These are phyloP conservation scores for Verbascum thapsus DNA, from an alignment of 257 asterid species.

Conservation along the genomic window DNA sequence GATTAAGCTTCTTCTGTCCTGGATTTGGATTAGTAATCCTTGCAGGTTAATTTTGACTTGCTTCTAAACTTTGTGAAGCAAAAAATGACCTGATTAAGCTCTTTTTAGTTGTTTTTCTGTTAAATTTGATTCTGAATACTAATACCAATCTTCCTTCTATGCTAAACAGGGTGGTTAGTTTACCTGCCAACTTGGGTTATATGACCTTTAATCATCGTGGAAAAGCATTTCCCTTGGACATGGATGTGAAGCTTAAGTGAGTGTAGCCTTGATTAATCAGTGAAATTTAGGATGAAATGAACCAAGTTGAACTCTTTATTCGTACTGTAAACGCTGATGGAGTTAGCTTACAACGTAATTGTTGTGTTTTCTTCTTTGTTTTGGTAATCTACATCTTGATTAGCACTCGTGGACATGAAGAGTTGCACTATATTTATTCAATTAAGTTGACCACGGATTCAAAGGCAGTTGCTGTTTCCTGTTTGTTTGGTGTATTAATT, in stretches of 20 bases:
- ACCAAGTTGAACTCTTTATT: constrained; percentile 5
- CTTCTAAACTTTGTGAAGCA: too few species aligned
- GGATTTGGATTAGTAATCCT: too few species aligned
- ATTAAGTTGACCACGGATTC: not conserved
- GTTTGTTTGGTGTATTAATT: not conserved
- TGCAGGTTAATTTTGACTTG: constrained; percentile 4
- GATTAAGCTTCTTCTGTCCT: too few species aligned
- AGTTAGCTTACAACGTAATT: not conserved
- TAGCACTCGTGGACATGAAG: not conserved
- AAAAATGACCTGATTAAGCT: not conserved
- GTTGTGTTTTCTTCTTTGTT: not conserved
- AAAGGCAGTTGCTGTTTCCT: constrained; percentile 3
- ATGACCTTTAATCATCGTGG: constrained; percentile 98
- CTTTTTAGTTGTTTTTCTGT: not conserved
- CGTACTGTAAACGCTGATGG: not conserved
- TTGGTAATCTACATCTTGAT: too few species aligned
- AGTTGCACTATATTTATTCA: not conserved
- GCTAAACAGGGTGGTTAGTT: constrained; percentile 70
- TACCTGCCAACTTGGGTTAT: constrained; percentile 86
- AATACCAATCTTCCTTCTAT: constrained; percentile 11
- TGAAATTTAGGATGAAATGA: constrained; percentile 18
- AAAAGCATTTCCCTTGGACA: constrained; percentile 62
- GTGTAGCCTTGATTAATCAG: constrained; percentile 7
- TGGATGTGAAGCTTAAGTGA: constrained; percentile 56
- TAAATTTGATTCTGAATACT: constrained; percentile 11